Evolutionary conservation across 805 yeast genomes (phyloP), one percentile per base, ranked within the genome.

Genomic region (Priceomyces castillae): DNA sequence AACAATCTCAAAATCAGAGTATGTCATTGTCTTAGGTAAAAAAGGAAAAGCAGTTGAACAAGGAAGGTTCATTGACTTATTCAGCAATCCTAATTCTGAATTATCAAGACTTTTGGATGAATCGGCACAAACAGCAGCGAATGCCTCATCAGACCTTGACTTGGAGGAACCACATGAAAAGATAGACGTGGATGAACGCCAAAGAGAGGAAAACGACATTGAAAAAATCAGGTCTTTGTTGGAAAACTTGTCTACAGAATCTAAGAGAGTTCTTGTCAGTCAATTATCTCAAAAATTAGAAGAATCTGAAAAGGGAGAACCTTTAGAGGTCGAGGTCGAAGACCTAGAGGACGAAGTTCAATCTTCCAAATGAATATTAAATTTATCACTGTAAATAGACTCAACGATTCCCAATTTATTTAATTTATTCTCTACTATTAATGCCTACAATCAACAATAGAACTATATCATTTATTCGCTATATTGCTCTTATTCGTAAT

Each of bases 1-100:
- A 1, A 71, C 76, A 5, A 71, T 71, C 23, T 69, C 74, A 30
- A 71, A 71, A 42, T 69, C 75, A 2, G 75, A 71, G 40, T 62
- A 64, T 44, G 71, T 71, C 5, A 58, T 71, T 36, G 76, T 71
- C 2, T 57, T 71, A 30, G 75, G 74, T 7, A 69, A 69, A 46
- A 50, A 59, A 18, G 76, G 75, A 2, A 58, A 59, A 47, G 74
- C 69, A 2, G 66, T 69, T 7, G 76, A 71, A 43, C 61, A 60
- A 39, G 71, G 76, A 12, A 56, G 62, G 35, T 71, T 71, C 48
- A 61, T 67, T 15, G 66, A 65, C 30, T 61, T 71, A 46, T 69
- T 65, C 54, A 64, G 70, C 48, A 56, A 70, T 47, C 66, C 73
- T 1, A 54, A 64, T 39, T 68, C 74, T 1, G 75, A 69, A 48